phyloP scores from a whole-genome alignment of 106 monocot genomes.

The Dendrobium catenatum region DNA sequence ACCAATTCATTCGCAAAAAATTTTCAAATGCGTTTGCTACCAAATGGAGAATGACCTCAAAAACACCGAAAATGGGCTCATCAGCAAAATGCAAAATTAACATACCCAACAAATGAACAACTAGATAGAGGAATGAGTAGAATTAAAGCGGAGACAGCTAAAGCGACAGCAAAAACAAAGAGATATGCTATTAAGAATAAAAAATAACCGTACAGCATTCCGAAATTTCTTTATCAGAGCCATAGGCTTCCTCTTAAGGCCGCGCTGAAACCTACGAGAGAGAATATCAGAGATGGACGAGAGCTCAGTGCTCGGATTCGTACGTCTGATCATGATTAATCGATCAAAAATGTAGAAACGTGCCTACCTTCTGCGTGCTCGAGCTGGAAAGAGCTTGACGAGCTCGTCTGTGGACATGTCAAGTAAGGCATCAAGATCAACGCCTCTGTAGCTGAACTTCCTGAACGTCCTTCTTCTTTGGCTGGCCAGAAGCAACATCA shows the following conservation, averaged over 20 bases:
- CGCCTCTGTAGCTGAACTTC: conserved; percentile 69
- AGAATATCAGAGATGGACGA: not conserved
- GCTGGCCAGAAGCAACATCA: conserved; percentile 36
- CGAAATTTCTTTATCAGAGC: conserved; percentile 50
- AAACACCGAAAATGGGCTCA: not conserved
- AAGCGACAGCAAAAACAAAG: not conserved
- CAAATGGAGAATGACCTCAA: not conserved
- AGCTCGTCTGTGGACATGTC: conserved; percentile 82
- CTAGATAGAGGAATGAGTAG: not conserved
- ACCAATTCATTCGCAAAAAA: no score
- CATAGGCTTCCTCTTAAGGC: conserved; percentile 44
- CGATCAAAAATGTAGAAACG: not conserved
- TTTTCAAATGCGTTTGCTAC: not conserved
- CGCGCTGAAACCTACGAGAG: conserved; percentile 27
- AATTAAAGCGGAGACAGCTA: not conserved
- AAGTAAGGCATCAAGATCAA: conserved; percentile 68
- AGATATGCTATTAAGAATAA: not conserved
- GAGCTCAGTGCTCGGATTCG: not conserved
- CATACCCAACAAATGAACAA: not conserved
- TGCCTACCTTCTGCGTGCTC: conserved; percentile 64
- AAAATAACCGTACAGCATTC: conserved; percentile 31
- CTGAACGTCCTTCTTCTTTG: conserved; percentile 82
- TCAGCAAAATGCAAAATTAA: not conserved
- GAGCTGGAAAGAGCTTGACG: conserved; percentile 67
- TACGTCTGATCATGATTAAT: not conserved